Evolutionary conservation across 345 rosid species (phyloP).

Genomic region (Citrus inodora): DNA sequence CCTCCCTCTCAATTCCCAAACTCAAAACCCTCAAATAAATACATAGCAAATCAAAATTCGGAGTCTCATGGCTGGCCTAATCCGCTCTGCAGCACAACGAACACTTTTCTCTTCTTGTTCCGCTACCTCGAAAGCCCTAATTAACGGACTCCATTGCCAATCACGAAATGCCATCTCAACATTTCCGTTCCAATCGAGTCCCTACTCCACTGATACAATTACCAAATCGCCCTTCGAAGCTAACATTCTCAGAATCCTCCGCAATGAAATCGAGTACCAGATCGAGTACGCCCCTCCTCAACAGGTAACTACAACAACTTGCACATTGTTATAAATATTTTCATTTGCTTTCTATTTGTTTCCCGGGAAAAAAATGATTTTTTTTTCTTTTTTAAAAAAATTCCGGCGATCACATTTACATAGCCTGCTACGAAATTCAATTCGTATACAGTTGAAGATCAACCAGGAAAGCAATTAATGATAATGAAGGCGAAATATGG

Average conservation of each 20-base stretch:
- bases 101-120: constrained; percentile 8
- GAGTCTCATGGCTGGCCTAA: constrained; percentile 26
- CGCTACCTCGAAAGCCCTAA: constrained; percentile 17
- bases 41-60: not conserved
- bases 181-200: constrained; percentile 17
- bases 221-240: constrained; percentile 48
- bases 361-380: not conserved
- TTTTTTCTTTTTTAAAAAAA: not conserved
- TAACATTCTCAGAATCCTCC: constrained; percentile 63
- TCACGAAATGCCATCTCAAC: constrained; percentile 14
- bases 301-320: constrained; percentile 26
- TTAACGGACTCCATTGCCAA: constrained; percentile 2
- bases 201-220: constrained; percentile 13
- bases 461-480: constrained; percentile 52
- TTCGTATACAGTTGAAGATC: constrained; percentile 55
- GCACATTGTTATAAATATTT: not conserved
- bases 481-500: constrained; percentile 45
- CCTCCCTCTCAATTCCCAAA: not conserved
- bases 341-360: not conserved
- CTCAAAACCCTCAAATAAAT: not conserved
- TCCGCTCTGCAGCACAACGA: constrained; percentile 16
- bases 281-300: constrained; percentile 57
- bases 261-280: constrained; percentile 57
- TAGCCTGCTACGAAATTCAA: constrained; percentile 51
- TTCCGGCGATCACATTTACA: not conserved